A percentile compares a stretch with the other conserved stretches of the same genome.
Conservation (phyloP, 139 green algal species). For the Desmodesmus armatus region DNA sequence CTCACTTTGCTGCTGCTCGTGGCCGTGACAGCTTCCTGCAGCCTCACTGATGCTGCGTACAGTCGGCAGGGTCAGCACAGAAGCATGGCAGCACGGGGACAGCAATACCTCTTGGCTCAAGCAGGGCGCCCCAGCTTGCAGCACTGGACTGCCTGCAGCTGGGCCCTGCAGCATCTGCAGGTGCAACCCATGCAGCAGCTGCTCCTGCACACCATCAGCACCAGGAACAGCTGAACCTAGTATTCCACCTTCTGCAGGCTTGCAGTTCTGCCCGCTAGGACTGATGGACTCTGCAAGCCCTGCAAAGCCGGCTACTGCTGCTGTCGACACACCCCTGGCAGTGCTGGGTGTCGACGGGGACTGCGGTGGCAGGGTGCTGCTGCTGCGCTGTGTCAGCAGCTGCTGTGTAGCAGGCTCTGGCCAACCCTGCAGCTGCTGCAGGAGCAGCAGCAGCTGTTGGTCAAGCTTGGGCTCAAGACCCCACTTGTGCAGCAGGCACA, state of each 20-base stretch:
- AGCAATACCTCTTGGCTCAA: conserved; percentile 16
- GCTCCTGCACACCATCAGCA: background rate
- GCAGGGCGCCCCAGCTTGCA: background rate
- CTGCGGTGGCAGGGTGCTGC: background rate
- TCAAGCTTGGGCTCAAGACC: conserved; percentile 7
- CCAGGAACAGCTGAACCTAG: background rate
- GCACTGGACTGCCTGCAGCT: background rate
- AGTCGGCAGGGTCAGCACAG: background rate
- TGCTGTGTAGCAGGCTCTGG: background rate
- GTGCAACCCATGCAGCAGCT: background rate
- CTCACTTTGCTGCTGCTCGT: background rate
- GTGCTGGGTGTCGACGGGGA: too few species aligned
- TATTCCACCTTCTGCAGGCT: too few species aligned
- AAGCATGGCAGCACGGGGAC: background rate
- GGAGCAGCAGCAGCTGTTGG: background rate
- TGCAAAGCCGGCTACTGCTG: too few species aligned
- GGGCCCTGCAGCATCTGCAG: background rate
- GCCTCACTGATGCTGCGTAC: background rate
- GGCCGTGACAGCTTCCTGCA: background rate
- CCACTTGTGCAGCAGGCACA: conserved; percentile 26
- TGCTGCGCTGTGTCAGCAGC: background rate
- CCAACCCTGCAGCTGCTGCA: background rate
- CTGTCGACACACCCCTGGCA: too few species aligned
- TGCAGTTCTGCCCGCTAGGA: too few species aligned
- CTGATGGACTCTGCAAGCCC: too few species aligned